Percentiles rank a stretch among this genome's conserved stretches.
phyloP scores from a whole-genome alignment of 2,329 filamentous ascomycete genomes.

The Tolypocladium ophioglossoides region DNA sequence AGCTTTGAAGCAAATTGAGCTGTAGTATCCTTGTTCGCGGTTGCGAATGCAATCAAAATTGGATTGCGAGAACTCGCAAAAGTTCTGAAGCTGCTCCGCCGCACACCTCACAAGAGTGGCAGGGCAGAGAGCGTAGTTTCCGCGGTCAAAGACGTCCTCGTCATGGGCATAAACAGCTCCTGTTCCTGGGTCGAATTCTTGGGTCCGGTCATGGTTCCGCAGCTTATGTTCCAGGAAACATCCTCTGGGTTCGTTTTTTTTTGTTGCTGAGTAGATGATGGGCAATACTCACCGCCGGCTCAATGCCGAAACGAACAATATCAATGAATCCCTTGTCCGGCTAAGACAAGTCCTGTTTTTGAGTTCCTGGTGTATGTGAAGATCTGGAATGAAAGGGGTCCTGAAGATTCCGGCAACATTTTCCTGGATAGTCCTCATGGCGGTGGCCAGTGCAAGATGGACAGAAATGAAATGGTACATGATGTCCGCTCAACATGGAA shows the following conservation, averaged over 20 bases:
- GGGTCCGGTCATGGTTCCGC: neutral
- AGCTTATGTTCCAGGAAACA: neutral
- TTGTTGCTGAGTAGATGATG: neutral
- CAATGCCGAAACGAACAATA: neutral
- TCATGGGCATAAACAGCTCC: neutral
- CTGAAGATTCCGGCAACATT: neutral
- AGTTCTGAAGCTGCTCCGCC: constrained; percentile 1
- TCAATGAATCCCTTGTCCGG: constrained; percentile 4
- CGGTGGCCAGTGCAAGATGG: neutral
- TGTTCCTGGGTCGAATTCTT: neutral
- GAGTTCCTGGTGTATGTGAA: neutral
- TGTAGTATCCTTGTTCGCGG: constrained; percentile 6
- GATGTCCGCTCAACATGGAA: constrained; percentile 6
- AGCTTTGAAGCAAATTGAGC: neutral
- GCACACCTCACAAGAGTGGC: neutral
- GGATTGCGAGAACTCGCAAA: constrained; percentile 10
- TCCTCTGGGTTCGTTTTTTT: neutral
- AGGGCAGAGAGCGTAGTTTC: neutral
- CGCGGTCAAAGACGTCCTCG: neutral
- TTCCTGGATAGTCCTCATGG: neutral
- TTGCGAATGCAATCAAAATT: constrained; percentile 12
- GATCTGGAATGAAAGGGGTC: neutral
- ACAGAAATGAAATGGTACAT: constrained; percentile 3
- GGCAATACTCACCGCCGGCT: constrained; percentile 3
- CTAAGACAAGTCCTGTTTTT: constrained; percentile 7